phyloP scores from a whole-genome alignment of 2,329 filamentous ascomycete genomes.

The Sarocladium brachiariae region DNA sequence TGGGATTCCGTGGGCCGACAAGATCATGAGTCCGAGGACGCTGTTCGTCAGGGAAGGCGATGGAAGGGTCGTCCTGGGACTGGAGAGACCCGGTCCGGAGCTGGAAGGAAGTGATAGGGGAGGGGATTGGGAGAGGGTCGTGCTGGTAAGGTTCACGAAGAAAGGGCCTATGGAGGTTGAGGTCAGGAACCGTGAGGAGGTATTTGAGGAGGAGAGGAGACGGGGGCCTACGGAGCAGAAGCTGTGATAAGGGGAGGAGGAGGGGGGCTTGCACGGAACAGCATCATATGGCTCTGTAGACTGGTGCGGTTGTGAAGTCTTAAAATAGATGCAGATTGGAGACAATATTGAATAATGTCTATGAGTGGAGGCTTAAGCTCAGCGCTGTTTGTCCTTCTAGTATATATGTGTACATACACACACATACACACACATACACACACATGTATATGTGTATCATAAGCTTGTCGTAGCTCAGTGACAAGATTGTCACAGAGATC shows the following conservation, averaged over 20 bases:
- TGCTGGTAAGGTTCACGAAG: constrained; percentile 47
- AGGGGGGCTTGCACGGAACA: not conserved
- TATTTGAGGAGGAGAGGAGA: constrained; percentile 38
- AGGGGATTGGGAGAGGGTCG: constrained; percentile 54
- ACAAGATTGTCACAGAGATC: not conserved
- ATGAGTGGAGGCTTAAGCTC: too few relatives aligned
- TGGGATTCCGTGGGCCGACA: constrained; percentile 49
- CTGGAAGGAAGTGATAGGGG: constrained; percentile 37
- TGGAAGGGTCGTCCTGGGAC: constrained; percentile 42
- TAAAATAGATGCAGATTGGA: too few relatives aligned
- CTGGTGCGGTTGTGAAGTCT: too few relatives aligned
- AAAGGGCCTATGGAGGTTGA: constrained; percentile 47
- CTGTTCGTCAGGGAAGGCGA: constrained; percentile 39
- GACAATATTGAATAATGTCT: too few relatives aligned
- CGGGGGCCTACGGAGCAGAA: constrained; percentile 16
- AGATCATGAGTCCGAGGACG: constrained; percentile 52
- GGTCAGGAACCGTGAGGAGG: constrained; percentile 42
- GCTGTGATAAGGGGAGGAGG: constrained; percentile 16
- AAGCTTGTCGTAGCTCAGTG: too few relatives aligned
- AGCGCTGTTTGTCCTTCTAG: too few relatives aligned
- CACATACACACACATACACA: too few relatives aligned
- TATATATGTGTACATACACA: too few relatives aligned
- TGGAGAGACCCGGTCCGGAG: constrained; percentile 54
- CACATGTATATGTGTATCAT: too few relatives aligned
- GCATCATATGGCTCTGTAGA: too few relatives aligned